Base-by-base conservation (phyloP, 371 early-diverging fungal species). In the Mucor ambiguus region DNA sequence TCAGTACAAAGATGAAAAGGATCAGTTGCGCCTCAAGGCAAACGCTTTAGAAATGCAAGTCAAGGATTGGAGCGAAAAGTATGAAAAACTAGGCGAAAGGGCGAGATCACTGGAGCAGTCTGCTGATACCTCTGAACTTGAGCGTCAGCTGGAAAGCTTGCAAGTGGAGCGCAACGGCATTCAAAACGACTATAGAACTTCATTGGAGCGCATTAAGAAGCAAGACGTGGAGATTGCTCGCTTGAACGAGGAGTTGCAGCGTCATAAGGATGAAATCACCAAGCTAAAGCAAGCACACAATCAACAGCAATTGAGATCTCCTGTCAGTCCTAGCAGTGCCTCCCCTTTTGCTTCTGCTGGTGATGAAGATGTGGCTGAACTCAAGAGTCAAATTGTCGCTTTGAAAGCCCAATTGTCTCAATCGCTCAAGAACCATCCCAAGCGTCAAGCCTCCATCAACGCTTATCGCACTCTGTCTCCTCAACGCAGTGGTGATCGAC, bases 191-290 rank as follows among this genome's bases (percentile, higher is more conserved):
- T 81, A 82, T 52, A 82, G 82, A 49, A 78, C 70, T 37, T 73
- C 83, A 6, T 46, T 80, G 59, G 86, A 88, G 38, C 87, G 88
- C 69, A 78, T 89, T 58, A 78, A 83, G 46, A 81, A 85, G 35
- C 86, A 91, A 63, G 92, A 93, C 28, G 78, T 83, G 18, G 88
- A 91, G 59, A 89, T 93, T 62, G 74, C 80, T 38, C 76, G 81
- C 26, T 81, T 93, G 35, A 83, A 82, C 8, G 85, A 72, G 20
- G 89, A 89, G 52, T 67, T 91, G 29, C 65, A 69, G 26, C 82
- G 81, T 66, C 83, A 85, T 67, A 87, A 90, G 71, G 90, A 91
- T 9, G 93, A 93, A 75, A 86, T 93, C 14, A 81, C 84, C 8
- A 85, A 83, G 46, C 76, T 96, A 29, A 82, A 89, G 28, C 83